Percentiles rank a stretch among this genome's conserved stretches.
These are phyloP conservation scores for Raphanus hybrid DNA, from an alignment of 441 rosid genomes.

Conservation along the genomic window DNA sequence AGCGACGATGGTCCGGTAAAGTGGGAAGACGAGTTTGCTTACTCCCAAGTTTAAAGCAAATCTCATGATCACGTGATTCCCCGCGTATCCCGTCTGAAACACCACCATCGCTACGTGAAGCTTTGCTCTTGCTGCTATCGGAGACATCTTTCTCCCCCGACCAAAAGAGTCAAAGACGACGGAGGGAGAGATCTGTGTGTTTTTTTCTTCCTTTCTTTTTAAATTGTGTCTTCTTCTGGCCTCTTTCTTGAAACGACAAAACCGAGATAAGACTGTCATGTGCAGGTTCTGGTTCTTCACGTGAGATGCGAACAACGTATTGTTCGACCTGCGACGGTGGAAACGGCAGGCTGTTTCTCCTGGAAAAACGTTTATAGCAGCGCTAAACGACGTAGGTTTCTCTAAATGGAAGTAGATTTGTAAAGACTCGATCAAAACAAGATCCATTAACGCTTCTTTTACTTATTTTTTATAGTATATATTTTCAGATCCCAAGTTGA, in stretches of 20 bases:
- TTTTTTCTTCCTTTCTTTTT: not conserved
- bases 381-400: not conserved
- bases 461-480: too few relatives aligned
- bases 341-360: constrained; percentile 15
- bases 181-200: constrained; percentile 23
- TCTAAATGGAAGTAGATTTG: not conserved
- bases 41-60: constrained; percentile 87
- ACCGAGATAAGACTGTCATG: constrained; percentile 32
- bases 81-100: constrained; percentile 84
- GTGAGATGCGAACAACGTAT: constrained; percentile 8
- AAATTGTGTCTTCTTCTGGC: constrained; percentile 3
- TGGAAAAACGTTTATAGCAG: not conserved
- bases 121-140: constrained; percentile 60
- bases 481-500: too few relatives aligned
- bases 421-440: not conserved
- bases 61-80: constrained; percentile 76
- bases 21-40: constrained; percentile 88
- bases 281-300: constrained; percentile 23
- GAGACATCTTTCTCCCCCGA: constrained; percentile 34
- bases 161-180: constrained; percentile 17
- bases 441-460: not conserved
- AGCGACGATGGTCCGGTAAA: constrained; percentile 83
- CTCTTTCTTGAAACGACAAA: constrained; percentile 31
- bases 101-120: constrained; percentile 80
- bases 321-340: not conserved